Base-by-base conservation (phyloP, 768 basidiomycete genomes). In the Suillus hirtellus region DNA sequence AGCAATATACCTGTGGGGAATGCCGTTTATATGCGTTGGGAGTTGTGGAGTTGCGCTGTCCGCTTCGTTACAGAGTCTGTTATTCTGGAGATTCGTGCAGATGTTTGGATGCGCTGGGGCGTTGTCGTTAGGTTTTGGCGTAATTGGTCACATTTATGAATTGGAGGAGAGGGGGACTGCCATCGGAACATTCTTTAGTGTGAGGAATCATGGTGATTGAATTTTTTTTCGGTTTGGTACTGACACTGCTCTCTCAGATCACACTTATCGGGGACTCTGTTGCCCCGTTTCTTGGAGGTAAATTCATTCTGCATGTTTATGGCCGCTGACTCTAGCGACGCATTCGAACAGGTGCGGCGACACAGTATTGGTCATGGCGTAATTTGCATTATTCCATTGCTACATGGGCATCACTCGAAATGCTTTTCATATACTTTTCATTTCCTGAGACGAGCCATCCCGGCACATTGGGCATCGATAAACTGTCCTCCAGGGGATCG, bases 391-490 rank as follows among this genome's bases (percentile, higher is more conserved):
- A 73, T 10, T 67, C 68, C 0, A 64, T 90, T 1, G 82, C 80
- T 4, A 42, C 78, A 0, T 71, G 76, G 44, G 82, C 81, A 1
- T 46, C 82, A 0, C 12, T 80, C 1, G 75, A 78, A 1, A 77
- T 84, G 47, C 6, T 81, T 8, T 64, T 76, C 6, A 77, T 89
- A 38, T 56, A 70, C 1, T 49, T 81, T 3, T 80, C 79, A 56
- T 80, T 89, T n/a, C 89, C 88, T 0, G 89, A 91, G 67, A 90
- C 89, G 2, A 84, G 82, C 54, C 86, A 88, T 67, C 88, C 89
- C 1, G 82, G 85, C 9, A 69, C 80, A 1, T 75, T 81, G 47
- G 84, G 86, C 0, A 76, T 88, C 2, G 87, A 87, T 62, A 84
- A 84, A 64, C 61, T 71, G 40, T 64, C 67, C 1, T 67, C 62